Base-by-base conservation (phyloP, 1,139 yeast genomes). In the Debaryomyces coudertii region DNA sequence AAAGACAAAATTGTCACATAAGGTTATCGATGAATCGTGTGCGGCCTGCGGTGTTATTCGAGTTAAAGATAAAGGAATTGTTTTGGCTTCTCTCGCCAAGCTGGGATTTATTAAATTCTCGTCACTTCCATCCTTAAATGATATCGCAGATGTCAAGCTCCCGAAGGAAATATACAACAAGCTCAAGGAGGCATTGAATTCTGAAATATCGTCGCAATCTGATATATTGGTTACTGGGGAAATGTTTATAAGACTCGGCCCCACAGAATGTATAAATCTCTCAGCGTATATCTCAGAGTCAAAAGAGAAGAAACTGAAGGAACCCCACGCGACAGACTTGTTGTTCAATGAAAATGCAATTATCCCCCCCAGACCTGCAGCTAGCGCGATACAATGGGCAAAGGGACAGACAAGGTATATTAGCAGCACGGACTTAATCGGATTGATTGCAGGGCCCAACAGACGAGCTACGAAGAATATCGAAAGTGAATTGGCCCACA, bases 331-430 rank as follows among this genome's bases (percentile, higher is more conserved):
- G 6, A 73, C 79, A 0, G 90, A 83, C 56, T 61, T 70, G 5
- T 63, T 86, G 28, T 86, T 84, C 64, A 82, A 85, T 53, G 82
- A 79, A 18, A 79, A 78, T 47, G 69, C 83, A 11, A 65, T 76
- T 14, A 80, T 87, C 9, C 96, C 97, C 1, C 81, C 83, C 20
- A 76, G 98, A 40, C 99, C 99, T 1, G 76, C 82, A 4, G 83
- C 89, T 5, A 82, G 90, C 43, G 82, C 95, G 0, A 72, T 89
- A 45, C 95, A 86, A 65, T 88, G 97, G 95, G 90, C 95, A 8
- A 83, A 85, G 54, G 96, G 97, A 5, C 72, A 62, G 44, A 77
- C 85, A 1, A 81, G 79, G 35, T 76, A 77, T 49, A 76, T 86
- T 12, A 71, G 82, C 2, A 65, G 78, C 28, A 76, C 77, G 1